phyloP scores from a whole-genome alignment of 2,329 filamentous ascomycete species.

The Trichoderma arundinaceum region DNA sequence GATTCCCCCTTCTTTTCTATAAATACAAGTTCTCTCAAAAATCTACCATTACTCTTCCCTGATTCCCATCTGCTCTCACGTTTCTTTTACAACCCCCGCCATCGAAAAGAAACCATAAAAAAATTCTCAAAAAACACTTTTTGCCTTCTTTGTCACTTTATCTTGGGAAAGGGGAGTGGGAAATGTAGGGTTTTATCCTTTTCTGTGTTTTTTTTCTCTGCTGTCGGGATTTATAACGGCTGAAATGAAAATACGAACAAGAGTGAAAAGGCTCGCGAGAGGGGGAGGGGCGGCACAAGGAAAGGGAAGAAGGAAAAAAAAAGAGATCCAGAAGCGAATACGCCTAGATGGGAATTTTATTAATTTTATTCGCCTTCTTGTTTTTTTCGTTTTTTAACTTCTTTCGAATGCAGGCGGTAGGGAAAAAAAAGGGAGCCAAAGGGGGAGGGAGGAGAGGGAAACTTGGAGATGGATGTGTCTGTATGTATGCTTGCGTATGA shows the following conservation, averaged over 20 bases:
- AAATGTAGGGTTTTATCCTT: conserved; percentile 1
- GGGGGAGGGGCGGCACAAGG: neutral
- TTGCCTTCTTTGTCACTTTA: conserved; percentile 27
- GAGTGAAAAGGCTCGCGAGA: neutral
- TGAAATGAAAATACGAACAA: conserved; percentile 22
- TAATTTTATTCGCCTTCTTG: conserved; percentile 18
- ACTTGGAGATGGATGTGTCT: conserved; percentile 1
- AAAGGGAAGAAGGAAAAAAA: neutral
- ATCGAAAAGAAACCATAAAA: neutral
- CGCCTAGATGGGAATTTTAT: conserved; percentile 25
- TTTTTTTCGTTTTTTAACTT: conserved; percentile 11
- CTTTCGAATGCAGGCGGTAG: conserved; percentile 2
- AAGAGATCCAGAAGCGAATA: conserved; percentile 21
- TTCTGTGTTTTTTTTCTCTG: neutral
- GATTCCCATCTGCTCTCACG: neutral
- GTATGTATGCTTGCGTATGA: conserved; percentile 28
- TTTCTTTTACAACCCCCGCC: neutral
- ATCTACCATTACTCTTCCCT: neutral
- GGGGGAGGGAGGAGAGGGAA: neutral
- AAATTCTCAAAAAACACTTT: neutral
- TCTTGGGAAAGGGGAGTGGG: conserved; percentile 10
- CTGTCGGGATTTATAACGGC: conserved; percentile 12
- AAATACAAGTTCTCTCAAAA: neutral
- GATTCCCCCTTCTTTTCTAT: conserved; percentile 12
- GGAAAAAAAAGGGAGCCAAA: neutral